phyloP scores from a whole-genome alignment of 2,329 filamentous ascomycete genomes.

The Ilyonectria destructans region DNA sequence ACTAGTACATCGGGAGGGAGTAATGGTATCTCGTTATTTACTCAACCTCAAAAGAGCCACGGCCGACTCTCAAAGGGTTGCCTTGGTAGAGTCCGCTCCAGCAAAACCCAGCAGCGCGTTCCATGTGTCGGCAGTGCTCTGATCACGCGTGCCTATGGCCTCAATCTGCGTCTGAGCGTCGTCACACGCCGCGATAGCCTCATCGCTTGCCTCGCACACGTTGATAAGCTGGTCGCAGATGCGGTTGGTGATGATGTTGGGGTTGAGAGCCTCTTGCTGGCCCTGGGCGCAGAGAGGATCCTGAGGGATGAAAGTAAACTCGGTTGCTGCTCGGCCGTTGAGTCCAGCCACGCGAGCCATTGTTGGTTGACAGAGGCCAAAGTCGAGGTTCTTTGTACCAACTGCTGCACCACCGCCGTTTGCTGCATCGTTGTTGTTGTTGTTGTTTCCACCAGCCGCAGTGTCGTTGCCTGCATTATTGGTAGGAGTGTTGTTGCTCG shows the following conservation, averaged over 20 bases:
- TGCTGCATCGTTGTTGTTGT: slow-evolving; percentile 36
- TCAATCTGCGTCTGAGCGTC: slow-evolving; percentile 68
- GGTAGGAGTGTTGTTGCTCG: slow-evolving; percentile 4
- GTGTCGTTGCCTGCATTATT: slow-evolving; percentile 25
- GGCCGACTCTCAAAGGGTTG: slow-evolving; percentile 31
- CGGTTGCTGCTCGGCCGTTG: slow-evolving; percentile 68
- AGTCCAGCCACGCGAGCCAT: slow-evolving; percentile 74
- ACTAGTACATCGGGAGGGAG: background rate
- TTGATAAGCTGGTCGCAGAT: slow-evolving; percentile 80
- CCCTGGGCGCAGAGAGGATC: slow-evolving; percentile 72
- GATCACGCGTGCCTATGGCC: slow-evolving; percentile 65
- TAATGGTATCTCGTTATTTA: background rate
- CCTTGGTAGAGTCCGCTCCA: slow-evolving; percentile 43
- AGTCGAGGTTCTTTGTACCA: slow-evolving; percentile 61
- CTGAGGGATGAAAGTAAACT: slow-evolving; percentile 79
- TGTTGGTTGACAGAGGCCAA: slow-evolving; percentile 70
- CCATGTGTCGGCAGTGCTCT: slow-evolving; percentile 65
- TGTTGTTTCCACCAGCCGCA: background rate
- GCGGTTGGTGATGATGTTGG: slow-evolving; percentile 81
- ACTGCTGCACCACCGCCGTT: slow-evolving; percentile 51
- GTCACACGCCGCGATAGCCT: slow-evolving; percentile 69
- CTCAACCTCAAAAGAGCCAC: background rate
- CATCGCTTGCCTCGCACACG: slow-evolving; percentile 75
- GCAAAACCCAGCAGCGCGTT: slow-evolving; percentile 59
- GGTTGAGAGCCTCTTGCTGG: slow-evolving; percentile 79